Evolutionary conservation across 345 rosid genomes (phyloP), one percentile per base, ranked within the genome.

Genomic region (Eucalyptus tenuipes): DNA sequence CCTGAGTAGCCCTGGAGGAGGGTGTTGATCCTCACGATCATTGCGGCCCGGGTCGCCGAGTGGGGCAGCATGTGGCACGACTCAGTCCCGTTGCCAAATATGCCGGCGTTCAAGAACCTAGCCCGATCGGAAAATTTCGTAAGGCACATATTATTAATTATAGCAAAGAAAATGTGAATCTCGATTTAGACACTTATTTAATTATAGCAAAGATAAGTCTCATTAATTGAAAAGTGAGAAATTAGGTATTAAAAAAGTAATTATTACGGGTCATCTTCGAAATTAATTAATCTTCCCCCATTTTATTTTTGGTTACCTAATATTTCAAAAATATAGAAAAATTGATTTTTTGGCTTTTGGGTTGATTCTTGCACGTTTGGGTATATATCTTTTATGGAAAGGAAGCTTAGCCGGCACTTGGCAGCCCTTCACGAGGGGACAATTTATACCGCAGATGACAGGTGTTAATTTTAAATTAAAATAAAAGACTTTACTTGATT

Each of bases 11-110:
- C 98, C 64, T 96, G 97, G 52, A 95, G 92, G 45, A 96, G 93
- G 18, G 97, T 96, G 92, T 95, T 96, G 95, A 95, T 92, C 11
- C 98, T 92, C 37, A 96, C 98, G 49, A 96, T 91, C 98, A 96
- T 96, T 8, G 96, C 95, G 7, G 97, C 98, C 90, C 96, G 92
- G 7, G 97, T 94, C 44, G 96, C 94, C 5, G 96, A 86, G 86
- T 91, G 94, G 7, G 96, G 93, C 88, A 96, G 88, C 85, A 93
- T 92, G 90, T 95, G 98, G 92, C 93, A 82, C 2, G 95, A 89
- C 68, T 95, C 96, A 0, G 93, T 92, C 11, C 96, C 95, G 81
- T 91, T 90, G 10, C 97, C 96, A 52, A 95, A 96, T 33, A 96
- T 85, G 45, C 96, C 98, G 87, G 96, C 94, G 88, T 96, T 96